These are phyloP conservation scores for Lipomyces mesembrius DNA, from an alignment of 805 yeast species.

Conservation along the genomic window DNA sequence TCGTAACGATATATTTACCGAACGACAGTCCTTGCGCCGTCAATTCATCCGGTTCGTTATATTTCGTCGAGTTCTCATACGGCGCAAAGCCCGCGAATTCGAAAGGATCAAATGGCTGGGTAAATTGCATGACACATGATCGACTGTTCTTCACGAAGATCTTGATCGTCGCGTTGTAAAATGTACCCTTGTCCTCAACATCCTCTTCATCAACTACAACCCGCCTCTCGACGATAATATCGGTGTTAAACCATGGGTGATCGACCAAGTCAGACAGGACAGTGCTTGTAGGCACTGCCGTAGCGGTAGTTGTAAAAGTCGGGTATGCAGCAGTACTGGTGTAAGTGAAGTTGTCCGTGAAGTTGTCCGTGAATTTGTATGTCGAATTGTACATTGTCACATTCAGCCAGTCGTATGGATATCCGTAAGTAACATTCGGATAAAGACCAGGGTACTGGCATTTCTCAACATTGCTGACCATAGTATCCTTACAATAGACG, in stretches of 20 bases:
- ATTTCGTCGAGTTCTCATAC: constrained; percentile 3
- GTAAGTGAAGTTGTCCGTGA: constrained; percentile 20
- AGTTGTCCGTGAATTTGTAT: constrained; percentile 27
- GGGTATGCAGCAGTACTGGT: constrained; percentile 21
- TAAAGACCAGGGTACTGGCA: constrained; percentile 35
- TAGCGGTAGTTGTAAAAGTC: constrained; percentile 13
- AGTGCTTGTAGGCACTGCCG: constrained; percentile 4
- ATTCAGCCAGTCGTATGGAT: constrained; percentile 35
- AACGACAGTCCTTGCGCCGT: constrained; percentile 8
- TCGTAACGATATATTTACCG: constrained; percentile 31
- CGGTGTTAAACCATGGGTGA: constrained; percentile 5
- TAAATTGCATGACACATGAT: constrained; percentile 33
- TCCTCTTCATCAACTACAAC: constrained; percentile 9
- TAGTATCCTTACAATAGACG: constrained; percentile 19
- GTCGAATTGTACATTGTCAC: constrained; percentile 30
- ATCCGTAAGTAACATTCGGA: constrained; percentile 36
- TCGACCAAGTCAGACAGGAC: background rate
- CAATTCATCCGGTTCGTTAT: constrained; percentile 8
- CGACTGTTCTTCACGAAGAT: constrained; percentile 34
- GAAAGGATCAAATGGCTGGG: constrained; percentile 33
- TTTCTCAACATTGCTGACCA: constrained; percentile 20
- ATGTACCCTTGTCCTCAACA: constrained; percentile 5
- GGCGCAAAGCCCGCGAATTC: constrained; percentile 29
- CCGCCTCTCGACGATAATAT: constrained; percentile 8
- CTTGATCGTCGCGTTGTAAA: constrained; percentile 33